Evolutionary conservation across 805 yeast genomes (phyloP), one percentile per base, ranked within the genome.

Genomic region (Priceomyces melissophilus): DNA sequence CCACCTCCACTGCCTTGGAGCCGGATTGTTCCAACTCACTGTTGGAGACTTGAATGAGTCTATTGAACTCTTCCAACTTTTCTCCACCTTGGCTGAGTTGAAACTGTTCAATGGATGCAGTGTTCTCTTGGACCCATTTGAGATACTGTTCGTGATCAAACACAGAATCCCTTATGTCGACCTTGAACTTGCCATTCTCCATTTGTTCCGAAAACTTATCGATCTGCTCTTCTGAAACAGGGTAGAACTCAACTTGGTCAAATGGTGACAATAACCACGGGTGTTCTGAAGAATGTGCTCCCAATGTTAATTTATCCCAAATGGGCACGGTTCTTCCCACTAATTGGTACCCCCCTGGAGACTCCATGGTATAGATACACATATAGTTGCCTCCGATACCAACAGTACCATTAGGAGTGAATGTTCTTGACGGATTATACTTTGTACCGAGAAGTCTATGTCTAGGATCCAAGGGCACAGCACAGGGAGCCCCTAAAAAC

Each of bases 301-400:
- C 93, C 48, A 93, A 71, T 26, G 87, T 76, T 54, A 91, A 75
- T 68, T 88, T 90, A 62, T 91, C 99, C 99, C 99, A 91, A 53
- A 91, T 90, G 40, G 98, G 98, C 50, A 93, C 82, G 9, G 99
- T 91, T 59, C 98, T 80, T 42, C 98, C 99, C 47, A 89, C 91
- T 53, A 91, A 76, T 69, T 91, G 98, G 67, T 91, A 91, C 26
- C 99, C 99, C 67, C 99, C 99, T 36, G 99, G 99, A 17, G 96
- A 88, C 51, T 88, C 95, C 91, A 91, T 90, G 26, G 98, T 88
- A 66, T 91, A 91, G 53, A 91, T 90, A 71, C 98, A 91, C 98
- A 91, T 90, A 75, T 89, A 93, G 87, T 85, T 88, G 53, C 99
- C 98, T 48, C 99, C 99, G 60, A 93, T 83, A 57, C 99, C 99